phyloP scores from a whole-genome alignment of 331 rosid species.

The Phaseolus coccineus region DNA sequence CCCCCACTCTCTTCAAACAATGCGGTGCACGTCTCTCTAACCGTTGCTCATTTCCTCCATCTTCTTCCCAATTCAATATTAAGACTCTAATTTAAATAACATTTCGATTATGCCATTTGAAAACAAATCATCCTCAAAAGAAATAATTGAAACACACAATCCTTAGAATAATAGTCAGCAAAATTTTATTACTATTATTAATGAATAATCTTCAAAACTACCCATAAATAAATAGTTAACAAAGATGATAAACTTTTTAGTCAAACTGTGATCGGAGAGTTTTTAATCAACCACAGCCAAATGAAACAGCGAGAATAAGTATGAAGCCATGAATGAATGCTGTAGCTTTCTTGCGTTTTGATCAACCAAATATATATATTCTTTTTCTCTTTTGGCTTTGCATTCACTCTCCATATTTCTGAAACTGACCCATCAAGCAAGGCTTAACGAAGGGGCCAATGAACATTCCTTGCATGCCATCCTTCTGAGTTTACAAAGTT shows the following conservation, averaged over 20 bases:
- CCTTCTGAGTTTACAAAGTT: conserved; percentile 35
- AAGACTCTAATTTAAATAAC: no score
- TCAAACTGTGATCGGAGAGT: not conserved
- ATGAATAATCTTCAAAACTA: not conserved
- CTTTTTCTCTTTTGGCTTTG: conserved; percentile 27
- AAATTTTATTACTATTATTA: no score
- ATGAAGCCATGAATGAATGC: conserved; percentile 32
- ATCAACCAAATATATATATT: conserved; percentile 62
- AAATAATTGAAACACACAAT: not conserved
- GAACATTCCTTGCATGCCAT: conserved; percentile 50
- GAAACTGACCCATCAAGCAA: conserved; percentile 65
- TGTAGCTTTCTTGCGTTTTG: conserved; percentile 68
- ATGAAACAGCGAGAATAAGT: not conserved
- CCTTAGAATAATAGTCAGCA: no score
- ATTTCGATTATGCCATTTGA: no score
- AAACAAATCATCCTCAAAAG: no score
- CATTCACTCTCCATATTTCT: conserved; percentile 43
- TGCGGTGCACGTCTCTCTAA: not conserved
- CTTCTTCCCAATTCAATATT: no score
- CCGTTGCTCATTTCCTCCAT: not conserved
- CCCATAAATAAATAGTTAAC: no score
- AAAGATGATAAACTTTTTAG: not conserved
- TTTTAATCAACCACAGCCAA: no score
- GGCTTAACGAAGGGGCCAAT: conserved; percentile 32
- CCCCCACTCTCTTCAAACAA: not conserved